These are phyloP conservation scores for Annulohypoxylon bovei DNA, from an alignment of 495 filamentous ascomycete species.

Conservation along the genomic window DNA sequence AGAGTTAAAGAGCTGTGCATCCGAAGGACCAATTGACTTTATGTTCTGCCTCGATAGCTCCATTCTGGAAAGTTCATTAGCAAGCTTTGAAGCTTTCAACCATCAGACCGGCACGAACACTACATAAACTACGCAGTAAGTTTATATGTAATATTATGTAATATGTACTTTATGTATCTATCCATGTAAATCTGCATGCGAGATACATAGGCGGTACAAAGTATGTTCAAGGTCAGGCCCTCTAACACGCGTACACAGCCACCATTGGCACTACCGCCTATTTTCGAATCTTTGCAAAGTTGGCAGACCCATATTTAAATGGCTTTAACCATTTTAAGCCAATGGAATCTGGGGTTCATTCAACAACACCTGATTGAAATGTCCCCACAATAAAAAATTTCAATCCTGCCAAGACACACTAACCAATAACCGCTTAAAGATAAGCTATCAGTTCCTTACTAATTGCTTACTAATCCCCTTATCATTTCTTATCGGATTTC, in stretches of 20 bases:
- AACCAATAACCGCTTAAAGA: too few species aligned
- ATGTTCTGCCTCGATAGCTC: conserved; percentile 5
- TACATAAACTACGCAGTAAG: background rate
- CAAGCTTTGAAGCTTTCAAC: conserved; percentile 1
- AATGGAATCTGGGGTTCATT: too few species aligned
- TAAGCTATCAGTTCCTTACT: too few species aligned
- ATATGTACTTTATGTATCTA: background rate
- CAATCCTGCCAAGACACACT: too few species aligned
- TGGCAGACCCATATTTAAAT: too few species aligned
- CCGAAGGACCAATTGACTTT: conserved; percentile 10
- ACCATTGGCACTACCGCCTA: conserved; percentile 21
- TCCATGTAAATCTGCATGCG: background rate
- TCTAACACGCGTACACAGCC: conserved; percentile 30
- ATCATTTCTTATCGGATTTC: too few species aligned
- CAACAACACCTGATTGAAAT: too few species aligned
- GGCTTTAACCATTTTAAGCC: too few species aligned
- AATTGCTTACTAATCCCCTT: too few species aligned
- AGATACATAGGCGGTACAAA: background rate
- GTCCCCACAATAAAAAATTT: too few species aligned
- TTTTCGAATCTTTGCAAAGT: too few species aligned
- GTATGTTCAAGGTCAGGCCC: background rate
- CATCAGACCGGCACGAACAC: background rate
- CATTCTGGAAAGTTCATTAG: conserved; percentile 8
- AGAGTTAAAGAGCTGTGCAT: background rate
- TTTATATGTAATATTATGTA: background rate